Base-by-base conservation (phyloP, 2,329 filamentous ascomycete genomes). In the Scedosporium aurantiacum region DNA sequence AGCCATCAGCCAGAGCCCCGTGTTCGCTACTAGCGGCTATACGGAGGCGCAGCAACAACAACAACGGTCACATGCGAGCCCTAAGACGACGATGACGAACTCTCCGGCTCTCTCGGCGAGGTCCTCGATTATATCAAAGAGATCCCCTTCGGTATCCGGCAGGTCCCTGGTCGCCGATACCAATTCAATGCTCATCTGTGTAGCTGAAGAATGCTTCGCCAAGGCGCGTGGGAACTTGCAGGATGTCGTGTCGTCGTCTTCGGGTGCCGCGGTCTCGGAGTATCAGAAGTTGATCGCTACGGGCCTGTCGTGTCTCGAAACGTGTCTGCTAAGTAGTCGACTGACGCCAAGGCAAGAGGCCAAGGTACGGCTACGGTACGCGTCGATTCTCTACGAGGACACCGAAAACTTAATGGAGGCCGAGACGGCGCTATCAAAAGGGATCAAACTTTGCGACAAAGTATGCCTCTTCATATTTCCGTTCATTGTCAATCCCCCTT, bases 381-480 rank as follows among this genome's bases (percentile, higher is more conserved):
- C 88, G 1, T 84, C 82, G 40, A 75, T 92, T 5, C 72, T 93
- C 25, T 81, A 85, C 43, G 85, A 90, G 64, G 89, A 93, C 73
- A 92, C 89, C 1, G 86, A 89, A 40, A 91, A 91, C 65, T 75
- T 85, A 10, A 85, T 84, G 75, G 85, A 90, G 66, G 86, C 87
- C 1, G 89, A 92, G 71, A 87, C 85, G 12, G 79, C 85, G 3
- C 72, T 93, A 62, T 86, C 82, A 47, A 90, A 89, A 71, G 88
- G 87, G 5, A 85, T 89, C 61, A 81, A 83, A 2, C 75, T 89
- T 2, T 89, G 86, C 66, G 85, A 88, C 63, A 84, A 86, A 73
- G 83, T 84, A 72, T 64, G 68, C 63, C 27, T 7, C 43, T 32
- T 47, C 57, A 6, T 21, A 28, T 28, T 41, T 14, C 18, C 14